A percentile compares a stretch with the other conserved stretches of the same genome.
phyloP scores from a whole-genome alignment of 192 early-diverging fungal genomes.

The Coemansia sp. region DNA sequence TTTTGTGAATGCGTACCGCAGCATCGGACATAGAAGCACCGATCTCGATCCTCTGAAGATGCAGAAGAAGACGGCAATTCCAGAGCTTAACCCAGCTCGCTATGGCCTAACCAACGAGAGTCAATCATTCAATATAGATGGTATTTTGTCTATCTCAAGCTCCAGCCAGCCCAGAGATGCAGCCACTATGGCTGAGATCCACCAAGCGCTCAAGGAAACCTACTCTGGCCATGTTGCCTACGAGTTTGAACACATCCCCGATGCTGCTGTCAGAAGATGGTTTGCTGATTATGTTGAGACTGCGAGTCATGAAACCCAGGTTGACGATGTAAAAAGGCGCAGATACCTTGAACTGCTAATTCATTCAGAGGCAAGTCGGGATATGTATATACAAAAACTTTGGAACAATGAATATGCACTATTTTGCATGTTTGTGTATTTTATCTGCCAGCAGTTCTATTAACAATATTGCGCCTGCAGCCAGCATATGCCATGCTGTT shows the following conservation, averaged over 20 bases:
- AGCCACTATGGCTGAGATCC: conserved; percentile 67
- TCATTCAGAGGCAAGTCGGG: conserved; percentile 68
- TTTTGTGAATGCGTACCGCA: conserved; percentile 76
- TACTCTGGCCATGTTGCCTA: conserved; percentile 88
- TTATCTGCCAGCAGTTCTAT: no score
- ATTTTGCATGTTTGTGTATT: neutral
- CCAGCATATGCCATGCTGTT: neutral
- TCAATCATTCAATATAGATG: conserved; percentile 65
- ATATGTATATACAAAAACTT: neutral
- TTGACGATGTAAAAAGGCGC: conserved; percentile 59
- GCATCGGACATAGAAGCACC: conserved; percentile 79
- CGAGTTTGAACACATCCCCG: conserved; percentile 93
- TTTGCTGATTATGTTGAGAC: conserved; percentile 82
- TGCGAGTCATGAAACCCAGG: conserved; percentile 18
- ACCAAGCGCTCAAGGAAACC: conserved; percentile 67
- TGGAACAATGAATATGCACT: neutral
- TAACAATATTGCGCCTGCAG: neutral
- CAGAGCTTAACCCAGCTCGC: conserved; percentile 78
- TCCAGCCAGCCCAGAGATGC: conserved; percentile 27
- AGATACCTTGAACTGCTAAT: conserved; percentile 75
- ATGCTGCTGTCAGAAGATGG: conserved; percentile 84
- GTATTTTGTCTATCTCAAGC: conserved; percentile 68
- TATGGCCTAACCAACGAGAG: conserved; percentile 71
- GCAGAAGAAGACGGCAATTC: conserved; percentile 52
- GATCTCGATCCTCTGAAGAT: conserved; percentile 86